Percentiles rank a stretch among this genome's conserved stretches.
Conservation (phyloP, 352 stramenopile species). For the Pythium aquatile region DNA sequence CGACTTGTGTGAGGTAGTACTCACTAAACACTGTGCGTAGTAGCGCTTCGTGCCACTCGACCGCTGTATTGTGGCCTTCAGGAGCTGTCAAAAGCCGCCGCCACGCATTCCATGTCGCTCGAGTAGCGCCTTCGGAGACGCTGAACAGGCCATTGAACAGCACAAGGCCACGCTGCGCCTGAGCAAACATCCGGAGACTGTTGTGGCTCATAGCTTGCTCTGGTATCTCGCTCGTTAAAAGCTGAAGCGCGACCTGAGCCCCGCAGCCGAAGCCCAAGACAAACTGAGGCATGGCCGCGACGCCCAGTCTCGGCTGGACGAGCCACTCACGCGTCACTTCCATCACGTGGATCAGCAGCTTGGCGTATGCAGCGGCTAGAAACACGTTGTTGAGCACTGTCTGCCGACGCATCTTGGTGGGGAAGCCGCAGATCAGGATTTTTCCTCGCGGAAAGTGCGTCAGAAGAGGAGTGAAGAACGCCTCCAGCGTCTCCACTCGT, state of each 20-base stretch:
- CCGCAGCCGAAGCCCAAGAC: constrained; percentile 64
- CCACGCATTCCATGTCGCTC: constrained; percentile 18
- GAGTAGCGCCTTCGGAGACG: constrained; percentile 1
- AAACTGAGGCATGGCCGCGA: constrained; percentile 63
- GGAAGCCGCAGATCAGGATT: constrained; percentile 62
- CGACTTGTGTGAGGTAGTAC: constrained; percentile 58
- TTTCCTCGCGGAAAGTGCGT: constrained; percentile 62
- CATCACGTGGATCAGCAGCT: constrained; percentile 54
- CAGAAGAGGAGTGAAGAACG: constrained; percentile 58
- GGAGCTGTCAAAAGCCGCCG: constrained; percentile 10
- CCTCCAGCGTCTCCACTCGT: constrained; percentile 48
- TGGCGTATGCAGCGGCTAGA: constrained; percentile 42
- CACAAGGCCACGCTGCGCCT: constrained; percentile 47
- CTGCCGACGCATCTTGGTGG: constrained; percentile 32
- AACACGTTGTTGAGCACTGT: constrained; percentile 53
- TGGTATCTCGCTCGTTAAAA: constrained; percentile 48
- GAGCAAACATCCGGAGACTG: constrained; percentile 38
- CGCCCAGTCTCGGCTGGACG: constrained; percentile 66
- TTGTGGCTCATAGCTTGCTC: constrained; percentile 19
- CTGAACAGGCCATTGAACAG: constrained; percentile 44
- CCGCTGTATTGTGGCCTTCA: constrained; percentile 9
- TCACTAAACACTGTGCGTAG: constrained; percentile 51
- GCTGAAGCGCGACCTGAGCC: constrained; percentile 42
- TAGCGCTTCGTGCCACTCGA: constrained; percentile 54
- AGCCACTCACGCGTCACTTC: constrained; percentile 60